Evolutionary conservation across 1,284 basidiomycete genomes (phyloP).

Genomic region (Macrocybe sp.): DNA sequence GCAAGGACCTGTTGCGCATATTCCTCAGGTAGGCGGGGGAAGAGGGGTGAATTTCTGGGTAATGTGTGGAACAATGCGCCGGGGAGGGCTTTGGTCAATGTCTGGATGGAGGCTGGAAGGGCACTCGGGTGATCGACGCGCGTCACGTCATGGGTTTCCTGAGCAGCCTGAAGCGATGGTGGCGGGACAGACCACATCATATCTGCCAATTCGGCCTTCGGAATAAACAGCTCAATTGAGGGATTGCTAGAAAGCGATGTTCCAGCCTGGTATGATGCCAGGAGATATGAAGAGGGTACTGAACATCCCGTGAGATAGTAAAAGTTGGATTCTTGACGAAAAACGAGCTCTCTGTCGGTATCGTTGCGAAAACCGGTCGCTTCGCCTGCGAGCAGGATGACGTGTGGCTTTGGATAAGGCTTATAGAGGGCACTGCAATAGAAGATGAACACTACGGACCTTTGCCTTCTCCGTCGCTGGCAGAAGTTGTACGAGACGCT

Average conservation of each 20-base stretch:
- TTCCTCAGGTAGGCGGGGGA: slow-evolving; percentile 43
- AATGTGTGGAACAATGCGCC: slow-evolving; percentile 60
- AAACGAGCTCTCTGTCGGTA: slow-evolving; percentile 82
- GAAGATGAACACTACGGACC: slow-evolving; percentile 26
- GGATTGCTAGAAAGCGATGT: slow-evolving; percentile 41
- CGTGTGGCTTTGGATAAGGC: slow-evolving; percentile 44
- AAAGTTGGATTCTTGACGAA: slow-evolving; percentile 83
- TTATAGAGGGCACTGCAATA: background rate
- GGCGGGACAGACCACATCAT: slow-evolving; percentile 87
- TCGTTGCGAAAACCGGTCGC: slow-evolving; percentile 71
- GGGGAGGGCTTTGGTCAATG: slow-evolving; percentile 52
- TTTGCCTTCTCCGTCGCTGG: slow-evolving; percentile 44
- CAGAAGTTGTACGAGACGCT: slow-evolving; percentile 41
- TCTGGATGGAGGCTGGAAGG: slow-evolving; percentile 47
- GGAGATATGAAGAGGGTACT: slow-evolving; percentile 64
- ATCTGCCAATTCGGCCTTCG: slow-evolving; percentile 65
- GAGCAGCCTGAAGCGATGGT: slow-evolving; percentile 59
- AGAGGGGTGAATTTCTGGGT: slow-evolving; percentile 50
- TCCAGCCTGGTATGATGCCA: slow-evolving; percentile 54
- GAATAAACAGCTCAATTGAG: slow-evolving; percentile 68
- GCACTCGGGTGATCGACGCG: slow-evolving; percentile 44
- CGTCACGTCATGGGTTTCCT: slow-evolving; percentile 52
- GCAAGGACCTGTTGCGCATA: slow-evolving; percentile 35
- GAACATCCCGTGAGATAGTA: slow-evolving; percentile 80
- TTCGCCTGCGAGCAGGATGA: slow-evolving; percentile 57